Evolutionary conservation across 768 basidiomycete genomes (phyloP).

Genomic region (Tephrocybe sp.): DNA sequence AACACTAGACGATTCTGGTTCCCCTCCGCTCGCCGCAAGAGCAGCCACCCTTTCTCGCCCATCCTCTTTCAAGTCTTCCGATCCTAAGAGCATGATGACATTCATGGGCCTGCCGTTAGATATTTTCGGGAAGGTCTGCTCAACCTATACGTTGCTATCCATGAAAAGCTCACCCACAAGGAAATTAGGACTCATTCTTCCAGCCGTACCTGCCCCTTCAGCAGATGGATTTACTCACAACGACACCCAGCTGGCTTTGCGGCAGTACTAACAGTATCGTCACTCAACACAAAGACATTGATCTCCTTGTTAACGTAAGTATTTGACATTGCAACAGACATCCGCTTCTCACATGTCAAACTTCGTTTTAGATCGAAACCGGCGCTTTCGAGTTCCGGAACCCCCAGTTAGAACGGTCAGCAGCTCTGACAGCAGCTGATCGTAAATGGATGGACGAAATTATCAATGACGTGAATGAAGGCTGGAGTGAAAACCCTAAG

Average conservation of each 20-base stretch:
- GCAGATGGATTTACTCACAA: conserved; percentile 84
- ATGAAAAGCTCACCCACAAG: not conserved
- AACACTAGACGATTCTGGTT: conserved; percentile 87
- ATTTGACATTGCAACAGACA: conserved; percentile 15
- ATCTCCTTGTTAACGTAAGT: conserved; percentile 82
- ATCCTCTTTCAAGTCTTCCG: conserved; percentile 82
- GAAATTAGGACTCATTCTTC: conserved; percentile 84
- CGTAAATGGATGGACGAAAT: conserved; percentile 98
- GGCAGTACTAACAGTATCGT: conserved; percentile 97
- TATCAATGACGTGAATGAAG: conserved; percentile 79
- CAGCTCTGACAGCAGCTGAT: conserved; percentile 86
- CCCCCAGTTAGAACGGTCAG: conserved; percentile 71
- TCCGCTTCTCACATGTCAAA: not conserved
- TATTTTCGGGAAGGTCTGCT: conserved; percentile 79
- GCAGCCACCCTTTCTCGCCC: conserved; percentile 59
- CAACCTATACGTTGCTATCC: no score
- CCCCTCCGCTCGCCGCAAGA: conserved; percentile 72
- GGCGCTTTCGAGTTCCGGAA: conserved; percentile 86
- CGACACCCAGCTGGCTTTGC: conserved; percentile 82
- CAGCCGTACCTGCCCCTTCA: conserved; percentile 97
- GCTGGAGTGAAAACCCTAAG: conserved; percentile 68
- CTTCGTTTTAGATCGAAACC: conserved; percentile 66
- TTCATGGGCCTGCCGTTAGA: conserved; percentile 94
- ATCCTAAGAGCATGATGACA: conserved; percentile 85
- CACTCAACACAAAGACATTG: conserved; percentile 88